These are phyloP conservation scores for Aquanectria penicillioides DNA, from an alignment of 2,329 filamentous ascomycete genomes.

Conservation along the genomic window DNA sequence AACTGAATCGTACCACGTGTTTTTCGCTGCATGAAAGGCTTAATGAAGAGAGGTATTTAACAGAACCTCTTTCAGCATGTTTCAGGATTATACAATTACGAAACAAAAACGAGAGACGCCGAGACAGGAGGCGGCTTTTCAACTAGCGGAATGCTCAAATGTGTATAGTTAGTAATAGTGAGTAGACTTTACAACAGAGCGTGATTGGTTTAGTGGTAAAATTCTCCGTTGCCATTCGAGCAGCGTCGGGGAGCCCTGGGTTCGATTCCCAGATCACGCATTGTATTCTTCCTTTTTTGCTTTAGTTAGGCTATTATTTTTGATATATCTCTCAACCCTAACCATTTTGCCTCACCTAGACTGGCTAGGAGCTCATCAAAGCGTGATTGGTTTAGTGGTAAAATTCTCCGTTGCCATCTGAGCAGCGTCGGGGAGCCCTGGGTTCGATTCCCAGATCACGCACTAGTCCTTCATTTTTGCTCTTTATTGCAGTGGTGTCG, in stretches of 20 bases:
- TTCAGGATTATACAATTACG: too few relatives aligned
- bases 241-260: constrained; percentile 11
- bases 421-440: background rate
- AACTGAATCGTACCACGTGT: too few relatives aligned
- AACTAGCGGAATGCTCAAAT: background rate
- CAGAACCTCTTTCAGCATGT: too few relatives aligned
- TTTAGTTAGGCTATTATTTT: too few relatives aligned
- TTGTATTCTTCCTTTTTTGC: background rate
- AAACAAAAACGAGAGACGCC: too few relatives aligned
- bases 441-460: background rate
- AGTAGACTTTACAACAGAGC: background rate
- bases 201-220: constrained; percentile 17
- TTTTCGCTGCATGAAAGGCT: too few relatives aligned
- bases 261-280: constrained; percentile 17
- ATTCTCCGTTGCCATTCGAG: constrained; percentile 17
- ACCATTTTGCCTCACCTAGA: too few relatives aligned
- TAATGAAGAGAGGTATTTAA: too few relatives aligned
- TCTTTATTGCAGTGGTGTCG: background rate
- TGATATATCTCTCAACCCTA: too few relatives aligned
- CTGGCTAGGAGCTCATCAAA: too few relatives aligned
- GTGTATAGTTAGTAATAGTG: background rate
- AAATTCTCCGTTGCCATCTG: background rate
- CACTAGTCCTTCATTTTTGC: background rate
- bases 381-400: background rate
- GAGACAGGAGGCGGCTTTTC: background rate